These are phyloP conservation scores for Gossypium schwendimanii DNA, from an alignment of 441 rosid genomes.

Conservation along the genomic window DNA sequence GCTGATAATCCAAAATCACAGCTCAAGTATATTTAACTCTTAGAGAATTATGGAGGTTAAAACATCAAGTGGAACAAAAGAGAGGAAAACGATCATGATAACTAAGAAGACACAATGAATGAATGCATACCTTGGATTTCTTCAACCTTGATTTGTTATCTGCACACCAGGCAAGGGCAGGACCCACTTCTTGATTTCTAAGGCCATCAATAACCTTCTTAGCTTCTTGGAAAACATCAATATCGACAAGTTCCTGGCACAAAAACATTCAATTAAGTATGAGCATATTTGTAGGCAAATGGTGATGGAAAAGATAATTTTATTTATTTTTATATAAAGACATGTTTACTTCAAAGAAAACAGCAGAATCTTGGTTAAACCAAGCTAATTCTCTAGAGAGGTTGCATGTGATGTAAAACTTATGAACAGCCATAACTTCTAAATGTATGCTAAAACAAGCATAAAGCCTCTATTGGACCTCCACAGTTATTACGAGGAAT, in stretches of 20 bases:
- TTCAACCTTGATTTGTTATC: slow-evolving; percentile 83
- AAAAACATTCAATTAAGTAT: slow-evolving; percentile 10
- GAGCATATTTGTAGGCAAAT: neutral
- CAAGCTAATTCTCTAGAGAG: neutral
- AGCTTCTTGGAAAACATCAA: slow-evolving; percentile 85
- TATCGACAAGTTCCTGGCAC: slow-evolving; percentile 44
- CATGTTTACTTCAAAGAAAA: neutral
- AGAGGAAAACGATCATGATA: neutral
- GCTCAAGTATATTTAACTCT: neutral
- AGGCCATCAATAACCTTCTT: slow-evolving; percentile 83
- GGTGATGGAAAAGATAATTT: neutral
- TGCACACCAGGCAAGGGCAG: slow-evolving; percentile 85
- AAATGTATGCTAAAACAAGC: neutral
- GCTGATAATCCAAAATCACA: neutral
- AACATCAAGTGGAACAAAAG: neutral
- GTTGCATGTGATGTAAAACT: neutral
- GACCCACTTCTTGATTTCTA: slow-evolving; percentile 66
- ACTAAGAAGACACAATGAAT: neutral
- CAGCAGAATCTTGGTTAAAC: neutral
- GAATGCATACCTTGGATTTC: slow-evolving; percentile 65
- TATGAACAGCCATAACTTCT: neutral
- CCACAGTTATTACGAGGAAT: neutral
- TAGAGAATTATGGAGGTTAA: neutral
- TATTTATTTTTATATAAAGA: neutral
- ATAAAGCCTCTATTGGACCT: neutral